A percentile compares a stretch with the other conserved stretches of the same genome.
Evolutionary conservation across 768 basidiomycete genomes (phyloP).

Genomic region (Hemileccinum impolitum): DNA sequence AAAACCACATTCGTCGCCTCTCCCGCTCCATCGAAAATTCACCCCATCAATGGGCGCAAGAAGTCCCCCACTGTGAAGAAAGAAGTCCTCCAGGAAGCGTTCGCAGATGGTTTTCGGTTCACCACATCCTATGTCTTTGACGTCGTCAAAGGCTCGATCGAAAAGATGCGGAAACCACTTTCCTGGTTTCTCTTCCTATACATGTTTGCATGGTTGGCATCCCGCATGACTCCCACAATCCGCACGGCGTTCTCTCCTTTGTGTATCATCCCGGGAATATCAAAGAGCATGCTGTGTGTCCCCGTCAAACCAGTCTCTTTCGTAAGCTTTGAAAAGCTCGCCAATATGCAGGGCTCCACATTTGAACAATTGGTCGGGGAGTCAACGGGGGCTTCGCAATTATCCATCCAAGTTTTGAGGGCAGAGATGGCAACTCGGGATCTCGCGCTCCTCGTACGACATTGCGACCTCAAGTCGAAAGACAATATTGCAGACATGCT

Average conservation of each 20-base stretch:
- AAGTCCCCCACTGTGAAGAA: conserved; percentile 28
- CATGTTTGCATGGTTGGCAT: conserved; percentile 46
- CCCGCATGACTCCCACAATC: conserved; percentile 40
- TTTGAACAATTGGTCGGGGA: conserved; percentile 66
- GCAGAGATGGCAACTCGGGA: conserved; percentile 77
- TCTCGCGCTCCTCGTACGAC: conserved; percentile 56
- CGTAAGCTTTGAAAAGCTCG: conserved; percentile 59
- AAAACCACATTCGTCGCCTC: conserved; percentile 22
- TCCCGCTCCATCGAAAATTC: conserved; percentile 18
- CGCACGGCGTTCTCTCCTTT: conserved; percentile 51
- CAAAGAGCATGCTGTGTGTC: conserved; percentile 43
- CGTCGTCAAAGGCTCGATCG: conserved; percentile 45
- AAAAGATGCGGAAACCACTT: too few species aligned
- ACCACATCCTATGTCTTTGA: conserved; percentile 39
- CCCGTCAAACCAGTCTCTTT: conserved; percentile 22
- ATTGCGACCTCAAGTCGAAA: conserved; percentile 59
- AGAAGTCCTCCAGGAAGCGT: conserved; percentile 21
- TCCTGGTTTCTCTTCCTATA: too few species aligned
- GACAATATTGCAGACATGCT: conserved; percentile 53
- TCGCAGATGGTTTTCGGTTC: conserved; percentile 23
- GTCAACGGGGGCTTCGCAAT: too few species aligned
- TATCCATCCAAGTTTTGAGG: too few species aligned
- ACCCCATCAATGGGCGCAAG: conserved; percentile 20
- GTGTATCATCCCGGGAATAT: conserved; percentile 61
- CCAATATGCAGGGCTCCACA: conserved; percentile 55